Conservation (phyloP, 257 asterid species). For the Primulina eburnea region DNA sequence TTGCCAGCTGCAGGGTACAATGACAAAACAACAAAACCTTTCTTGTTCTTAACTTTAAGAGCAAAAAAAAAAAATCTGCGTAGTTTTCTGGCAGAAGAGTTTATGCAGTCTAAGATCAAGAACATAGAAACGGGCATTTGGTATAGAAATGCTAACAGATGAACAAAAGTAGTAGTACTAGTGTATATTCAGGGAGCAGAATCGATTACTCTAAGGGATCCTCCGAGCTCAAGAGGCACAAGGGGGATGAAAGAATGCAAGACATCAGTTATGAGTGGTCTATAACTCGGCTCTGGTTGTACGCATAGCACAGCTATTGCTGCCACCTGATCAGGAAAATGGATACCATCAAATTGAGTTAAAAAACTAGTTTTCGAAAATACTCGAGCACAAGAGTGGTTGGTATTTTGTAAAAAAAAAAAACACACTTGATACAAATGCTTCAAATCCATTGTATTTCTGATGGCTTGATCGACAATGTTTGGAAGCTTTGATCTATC, state of each 20-base stretch:
- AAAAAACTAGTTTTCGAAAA: too few relatives aligned
- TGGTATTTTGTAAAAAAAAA: background rate
- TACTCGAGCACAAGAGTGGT: background rate
- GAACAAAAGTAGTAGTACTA: conserved; percentile 13
- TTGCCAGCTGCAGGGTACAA: background rate
- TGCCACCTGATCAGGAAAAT: conserved; percentile 46
- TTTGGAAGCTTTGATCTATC: conserved; percentile 88
- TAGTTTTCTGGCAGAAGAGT: conserved; percentile 17
- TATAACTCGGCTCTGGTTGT: conserved; percentile 78
- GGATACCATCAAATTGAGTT: conserved; percentile 1
- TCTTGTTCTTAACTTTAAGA: conserved; percentile 25
- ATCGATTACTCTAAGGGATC: conserved; percentile 43
- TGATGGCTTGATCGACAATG: conserved; percentile 73
- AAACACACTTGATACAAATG: conserved; percentile 47
- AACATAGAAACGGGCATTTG: conserved; percentile 5
- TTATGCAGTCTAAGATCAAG: conserved; percentile 19
- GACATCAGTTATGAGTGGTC: conserved; percentile 65
- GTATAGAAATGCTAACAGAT: background rate
- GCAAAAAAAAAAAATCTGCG: conserved; percentile 19
- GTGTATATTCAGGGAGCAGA: conserved; percentile 25
- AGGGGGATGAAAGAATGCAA: conserved; percentile 63
- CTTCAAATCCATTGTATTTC: conserved; percentile 48
- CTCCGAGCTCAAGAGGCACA: conserved; percentile 46
- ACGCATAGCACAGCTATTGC: conserved; percentile 73
- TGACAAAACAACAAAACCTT: conserved; percentile 12